phyloP scores from a whole-genome alignment of 805 yeast species.

The Ogataea philodendri region DNA sequence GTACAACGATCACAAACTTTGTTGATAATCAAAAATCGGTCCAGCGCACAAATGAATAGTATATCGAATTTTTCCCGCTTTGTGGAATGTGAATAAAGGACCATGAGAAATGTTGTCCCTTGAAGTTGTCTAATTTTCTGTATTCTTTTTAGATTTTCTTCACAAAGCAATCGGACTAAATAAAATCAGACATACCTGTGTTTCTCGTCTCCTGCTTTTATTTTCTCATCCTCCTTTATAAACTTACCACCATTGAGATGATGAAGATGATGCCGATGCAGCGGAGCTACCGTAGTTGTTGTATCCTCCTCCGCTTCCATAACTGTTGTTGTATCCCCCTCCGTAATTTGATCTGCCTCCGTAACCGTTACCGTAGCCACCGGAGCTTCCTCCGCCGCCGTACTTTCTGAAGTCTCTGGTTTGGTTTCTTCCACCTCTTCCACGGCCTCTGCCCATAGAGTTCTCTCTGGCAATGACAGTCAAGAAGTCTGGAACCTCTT shows the following conservation, averaged over 20 bases:
- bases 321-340: constrained; percentile 24
- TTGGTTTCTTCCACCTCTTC: constrained; percentile 43
- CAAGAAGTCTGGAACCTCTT: constrained; percentile 92
- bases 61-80: constrained; percentile 8
- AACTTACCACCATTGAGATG: constrained; percentile 37
- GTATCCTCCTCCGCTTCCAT: constrained; percentile 27
- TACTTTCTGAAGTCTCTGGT: constrained; percentile 52
- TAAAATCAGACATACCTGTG: constrained; percentile 7
- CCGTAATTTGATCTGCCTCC: constrained; percentile 30
- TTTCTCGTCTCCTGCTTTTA: constrained; percentile 8
- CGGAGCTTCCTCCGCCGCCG: constrained; percentile 36
- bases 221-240: constrained; percentile 7
- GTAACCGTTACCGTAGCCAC: constrained; percentile 26
- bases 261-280: constrained; percentile 19
- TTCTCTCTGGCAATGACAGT: constrained; percentile 76
- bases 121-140: constrained; percentile 5
- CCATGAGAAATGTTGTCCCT: constrained; percentile 2
- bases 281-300: constrained; percentile 28
- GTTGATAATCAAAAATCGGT: constrained; percentile 9
- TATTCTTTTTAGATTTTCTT: constrained; percentile 17
- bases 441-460: constrained; percentile 52
- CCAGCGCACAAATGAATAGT: constrained; percentile 16
- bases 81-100: not conserved
- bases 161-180: constrained; percentile 16
- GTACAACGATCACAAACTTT: constrained; percentile 8